Evolutionary conservation across 805 yeast genomes (phyloP).

Genomic region (Suhomyces vadensis): DNA sequence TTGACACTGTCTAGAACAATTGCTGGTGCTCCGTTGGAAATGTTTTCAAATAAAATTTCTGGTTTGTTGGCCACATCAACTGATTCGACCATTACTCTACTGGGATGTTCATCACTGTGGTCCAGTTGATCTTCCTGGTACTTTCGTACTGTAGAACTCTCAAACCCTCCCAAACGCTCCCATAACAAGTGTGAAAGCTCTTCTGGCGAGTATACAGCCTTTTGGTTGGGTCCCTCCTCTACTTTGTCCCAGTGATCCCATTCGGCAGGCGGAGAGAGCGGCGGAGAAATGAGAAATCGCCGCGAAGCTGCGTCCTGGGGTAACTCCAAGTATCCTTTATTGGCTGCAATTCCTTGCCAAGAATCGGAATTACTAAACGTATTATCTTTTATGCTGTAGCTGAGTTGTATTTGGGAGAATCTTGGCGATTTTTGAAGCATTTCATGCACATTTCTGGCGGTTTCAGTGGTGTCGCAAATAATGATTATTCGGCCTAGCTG

Average conservation of each 20-base stretch:
- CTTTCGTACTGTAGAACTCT: slow-evolving; percentile 35
- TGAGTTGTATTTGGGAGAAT: slow-evolving; percentile 19
- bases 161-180: slow-evolving; percentile 45
- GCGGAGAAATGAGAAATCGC: slow-evolving; percentile 46
- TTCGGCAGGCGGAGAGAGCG: slow-evolving; percentile 44
- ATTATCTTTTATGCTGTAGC: slow-evolving; percentile 40
- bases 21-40: slow-evolving; percentile 41
- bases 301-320: slow-evolving; percentile 41
- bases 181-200: slow-evolving; percentile 45
- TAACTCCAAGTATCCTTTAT: slow-evolving; percentile 35
- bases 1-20: slow-evolving; percentile 38
- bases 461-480: slow-evolving; percentile 27
- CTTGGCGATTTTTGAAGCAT: slow-evolving; percentile 15
- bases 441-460: slow-evolving; percentile 23
- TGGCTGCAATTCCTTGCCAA: slow-evolving; percentile 5
- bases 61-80: slow-evolving; percentile 34
- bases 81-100: background rate
- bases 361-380: slow-evolving; percentile 14
- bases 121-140: slow-evolving; percentile 19
- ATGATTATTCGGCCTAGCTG: slow-evolving; percentile 37
- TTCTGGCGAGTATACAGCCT: slow-evolving; percentile 36
- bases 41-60: slow-evolving; percentile 38
- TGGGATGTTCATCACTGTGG: slow-evolving; percentile 12
- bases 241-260: slow-evolving; percentile 45
- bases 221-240: slow-evolving; percentile 43